Evolutionary conservation across 2,329 filamentous ascomycete genomes (phyloP).

Genomic region (Calonectria multiphialidica): DNA sequence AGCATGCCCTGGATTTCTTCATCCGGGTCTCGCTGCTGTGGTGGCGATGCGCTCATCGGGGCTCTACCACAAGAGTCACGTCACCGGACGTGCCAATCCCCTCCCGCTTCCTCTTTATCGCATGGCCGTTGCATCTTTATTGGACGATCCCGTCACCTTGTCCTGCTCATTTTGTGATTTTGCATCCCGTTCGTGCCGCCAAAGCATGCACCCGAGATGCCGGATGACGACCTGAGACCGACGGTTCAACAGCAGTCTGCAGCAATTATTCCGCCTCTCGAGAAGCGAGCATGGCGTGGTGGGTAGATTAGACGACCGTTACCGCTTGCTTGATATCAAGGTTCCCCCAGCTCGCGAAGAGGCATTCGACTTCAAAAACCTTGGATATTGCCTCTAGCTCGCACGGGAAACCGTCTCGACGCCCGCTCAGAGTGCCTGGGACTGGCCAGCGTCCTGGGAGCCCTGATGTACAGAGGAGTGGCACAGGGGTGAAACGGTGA

Average conservation of each 20-base stretch:
- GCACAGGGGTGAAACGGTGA: constrained; percentile 42
- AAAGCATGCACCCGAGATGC: constrained; percentile 1
- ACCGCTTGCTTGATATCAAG: neutral
- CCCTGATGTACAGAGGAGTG: constrained; percentile 30
- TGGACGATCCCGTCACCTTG: neutral
- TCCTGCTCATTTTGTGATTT: neutral
- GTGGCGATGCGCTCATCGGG: constrained; percentile 15
- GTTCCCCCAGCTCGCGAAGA: neutral
- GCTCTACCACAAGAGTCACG: constrained; percentile 13
- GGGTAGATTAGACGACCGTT: neutral
- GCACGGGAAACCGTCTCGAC: constrained; percentile 7
- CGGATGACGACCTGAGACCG: neutral
- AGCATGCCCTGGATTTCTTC: too few species aligned
- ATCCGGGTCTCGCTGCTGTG: neutral
- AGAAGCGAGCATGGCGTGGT: neutral
- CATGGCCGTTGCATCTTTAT: constrained; percentile 1
- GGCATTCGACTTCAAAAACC: neutral
- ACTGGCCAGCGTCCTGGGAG: neutral
- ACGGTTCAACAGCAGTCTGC: constrained; percentile 8
- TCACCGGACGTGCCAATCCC: constrained; percentile 18
- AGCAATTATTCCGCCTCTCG: constrained; percentile 17
- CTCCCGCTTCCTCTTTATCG: neutral
- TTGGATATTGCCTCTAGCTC: neutral
- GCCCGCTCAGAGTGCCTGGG: neutral
- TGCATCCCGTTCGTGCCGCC: constrained; percentile 7